Conservation (phyloP, 306 rosid species). For the Neltuma alba region DNA sequence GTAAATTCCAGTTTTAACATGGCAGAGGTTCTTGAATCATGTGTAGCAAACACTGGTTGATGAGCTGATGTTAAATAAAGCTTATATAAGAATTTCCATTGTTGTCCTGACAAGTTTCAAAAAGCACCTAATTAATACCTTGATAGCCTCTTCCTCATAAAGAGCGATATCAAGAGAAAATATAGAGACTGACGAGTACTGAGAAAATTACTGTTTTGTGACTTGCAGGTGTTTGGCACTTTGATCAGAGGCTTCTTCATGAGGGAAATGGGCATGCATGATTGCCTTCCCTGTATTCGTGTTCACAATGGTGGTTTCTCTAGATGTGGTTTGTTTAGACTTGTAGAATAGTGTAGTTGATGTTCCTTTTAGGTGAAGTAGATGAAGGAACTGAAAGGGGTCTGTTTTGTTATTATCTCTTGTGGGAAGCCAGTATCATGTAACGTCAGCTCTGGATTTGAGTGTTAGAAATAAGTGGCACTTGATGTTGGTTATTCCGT, state of each 20-base stretch:
- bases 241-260: constrained; percentile 56
- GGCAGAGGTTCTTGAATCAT: neutral
- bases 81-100: neutral
- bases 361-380: constrained; percentile 19
- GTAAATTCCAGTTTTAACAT: neutral
- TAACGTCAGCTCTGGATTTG: neutral
- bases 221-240: constrained; percentile 63
- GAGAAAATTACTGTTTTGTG: constrained; percentile 26
- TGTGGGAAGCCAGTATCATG: constrained; percentile 25
- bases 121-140: neutral
- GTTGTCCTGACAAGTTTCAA: neutral
- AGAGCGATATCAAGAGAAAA: neutral
- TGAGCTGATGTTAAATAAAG: neutral
- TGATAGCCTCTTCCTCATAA: neutral
- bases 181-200: neutral
- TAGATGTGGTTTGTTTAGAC: constrained; percentile 27
- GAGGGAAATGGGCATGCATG: constrained; percentile 39
- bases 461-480: constrained; percentile 21
- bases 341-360: constrained; percentile 5
- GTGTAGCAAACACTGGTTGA: neutral
- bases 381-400: constrained; percentile 6
- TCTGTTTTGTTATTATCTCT: constrained; percentile 6
- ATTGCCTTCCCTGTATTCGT: constrained; percentile 10
- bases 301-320: constrained; percentile 4
- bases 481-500: neutral